phyloP scores from a whole-genome alignment of 306 rosid genomes.

The Myrica gale region DNA sequence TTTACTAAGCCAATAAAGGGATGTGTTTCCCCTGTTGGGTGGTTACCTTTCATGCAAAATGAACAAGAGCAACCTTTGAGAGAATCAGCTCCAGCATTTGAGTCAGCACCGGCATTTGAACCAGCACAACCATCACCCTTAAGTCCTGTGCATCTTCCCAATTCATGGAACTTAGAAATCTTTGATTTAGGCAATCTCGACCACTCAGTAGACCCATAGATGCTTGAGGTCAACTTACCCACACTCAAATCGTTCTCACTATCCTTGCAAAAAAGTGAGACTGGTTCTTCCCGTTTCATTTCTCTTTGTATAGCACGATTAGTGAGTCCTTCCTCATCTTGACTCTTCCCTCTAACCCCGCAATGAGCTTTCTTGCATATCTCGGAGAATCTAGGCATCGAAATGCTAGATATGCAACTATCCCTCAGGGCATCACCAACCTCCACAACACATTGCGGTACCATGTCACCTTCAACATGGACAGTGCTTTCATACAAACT shows the following conservation, averaged over 20 bases:
- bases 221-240: constrained; percentile 26
- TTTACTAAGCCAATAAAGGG: neutral
- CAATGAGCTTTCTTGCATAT: constrained; percentile 12
- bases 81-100: constrained; percentile 34
- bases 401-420: constrained; percentile 26
- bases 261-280: constrained; percentile 26
- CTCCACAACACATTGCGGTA: constrained; percentile 2
- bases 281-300: constrained; percentile 28
- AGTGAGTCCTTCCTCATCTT: constrained; percentile 14
- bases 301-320: constrained; percentile 24
- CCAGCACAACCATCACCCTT: constrained; percentile 32
- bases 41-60: constrained; percentile 83
- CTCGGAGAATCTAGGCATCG: constrained; percentile 14
- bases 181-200: constrained; percentile 32
- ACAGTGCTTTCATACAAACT: constrained; percentile 17
- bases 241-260: constrained; percentile 24
- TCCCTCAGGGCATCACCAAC: constrained; percentile 32
- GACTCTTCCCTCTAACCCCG: constrained; percentile 25
- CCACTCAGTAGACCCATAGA: constrained; percentile 28
- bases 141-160: constrained; percentile 57
- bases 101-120: constrained; percentile 32
- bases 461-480: neutral
- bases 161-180: constrained; percentile 38
- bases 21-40: neutral
- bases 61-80: constrained; percentile 67